Conservation (phyloP, 202 grass and related monocot genomes). For the Carex sylvatica region DNA sequence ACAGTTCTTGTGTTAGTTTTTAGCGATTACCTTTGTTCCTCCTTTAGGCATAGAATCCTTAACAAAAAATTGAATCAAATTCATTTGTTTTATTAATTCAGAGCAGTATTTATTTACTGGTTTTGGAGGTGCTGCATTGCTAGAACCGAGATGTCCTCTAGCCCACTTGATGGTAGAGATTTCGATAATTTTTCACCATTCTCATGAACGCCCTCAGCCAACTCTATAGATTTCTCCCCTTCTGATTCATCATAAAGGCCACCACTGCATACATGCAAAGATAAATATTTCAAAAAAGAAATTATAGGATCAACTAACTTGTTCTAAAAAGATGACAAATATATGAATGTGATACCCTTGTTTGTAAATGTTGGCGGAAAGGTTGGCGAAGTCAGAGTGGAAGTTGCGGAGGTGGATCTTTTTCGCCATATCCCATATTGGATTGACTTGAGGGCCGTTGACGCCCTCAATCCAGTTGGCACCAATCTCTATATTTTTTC, state of each 20-base stretch:
- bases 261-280: constrained; percentile 19
- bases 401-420: constrained; percentile 39
- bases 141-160: constrained; percentile 44
- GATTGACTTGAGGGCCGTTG: constrained; percentile 38
- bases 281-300: neutral
- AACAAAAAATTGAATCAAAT: too few species aligned
- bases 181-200: constrained; percentile 20
- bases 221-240: constrained; percentile 33
- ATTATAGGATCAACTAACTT: neutral
- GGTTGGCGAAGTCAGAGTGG: constrained; percentile 39
- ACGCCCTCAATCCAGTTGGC: constrained; percentile 69
- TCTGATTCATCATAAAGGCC: constrained; percentile 29
- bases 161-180: constrained; percentile 33
- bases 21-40: too few species aligned
- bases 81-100: neutral
- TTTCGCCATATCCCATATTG: constrained; percentile 53
- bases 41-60: too few species aligned
- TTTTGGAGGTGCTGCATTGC: constrained; percentile 47
- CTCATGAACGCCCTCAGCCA: neutral
- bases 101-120: constrained; percentile 31
- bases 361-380: constrained; percentile 49
- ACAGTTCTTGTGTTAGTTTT: too few species aligned
- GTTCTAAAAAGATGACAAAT: neutral
- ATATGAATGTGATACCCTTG: constrained; percentile 18
- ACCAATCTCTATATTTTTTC: constrained; percentile 49